These are phyloP conservation scores for Heritiera fomes DNA, from an alignment of 345 rosid genomes.

Conservation along the genomic window DNA sequence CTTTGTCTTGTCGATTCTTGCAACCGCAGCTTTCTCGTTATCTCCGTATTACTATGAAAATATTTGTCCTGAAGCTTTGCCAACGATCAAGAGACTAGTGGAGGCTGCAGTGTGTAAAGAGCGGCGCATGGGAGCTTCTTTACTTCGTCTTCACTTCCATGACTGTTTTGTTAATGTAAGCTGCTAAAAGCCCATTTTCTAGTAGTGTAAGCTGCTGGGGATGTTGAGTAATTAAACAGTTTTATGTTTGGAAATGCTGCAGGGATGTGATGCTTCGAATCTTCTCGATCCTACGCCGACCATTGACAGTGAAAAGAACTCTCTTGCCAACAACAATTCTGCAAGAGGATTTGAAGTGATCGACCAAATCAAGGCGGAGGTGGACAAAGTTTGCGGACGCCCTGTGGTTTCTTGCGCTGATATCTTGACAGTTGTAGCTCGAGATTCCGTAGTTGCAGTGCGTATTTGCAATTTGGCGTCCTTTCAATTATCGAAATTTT, in stretches of 20 bases:
- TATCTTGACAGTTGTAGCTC: slow-evolving; percentile 58
- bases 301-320: slow-evolving; percentile 54
- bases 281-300: slow-evolving; percentile 55
- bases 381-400: slow-evolving; percentile 38
- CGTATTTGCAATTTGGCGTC: background rate
- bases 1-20: no score
- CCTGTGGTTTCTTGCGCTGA: slow-evolving; percentile 68
- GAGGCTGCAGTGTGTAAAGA: no score
- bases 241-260: background rate
- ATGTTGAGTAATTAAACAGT: no score
- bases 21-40: no score
- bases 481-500: no score
- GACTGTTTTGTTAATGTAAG: background rate
- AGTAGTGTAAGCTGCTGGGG: background rate
- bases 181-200: no score
- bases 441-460: slow-evolving; percentile 57
- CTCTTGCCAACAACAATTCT: slow-evolving; percentile 42
- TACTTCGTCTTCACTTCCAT: no score
- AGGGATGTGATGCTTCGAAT: slow-evolving; percentile 77
- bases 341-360: slow-evolving; percentile 43
- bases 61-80: no score
- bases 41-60: no score
- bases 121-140: no score
- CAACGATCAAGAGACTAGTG: no score
- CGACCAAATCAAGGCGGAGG: no score